Percentiles rank a stretch among this genome's conserved stretches.
Conservation (phyloP, 1,139 yeast species). For the Scheffersomyces segobiensis region DNA sequence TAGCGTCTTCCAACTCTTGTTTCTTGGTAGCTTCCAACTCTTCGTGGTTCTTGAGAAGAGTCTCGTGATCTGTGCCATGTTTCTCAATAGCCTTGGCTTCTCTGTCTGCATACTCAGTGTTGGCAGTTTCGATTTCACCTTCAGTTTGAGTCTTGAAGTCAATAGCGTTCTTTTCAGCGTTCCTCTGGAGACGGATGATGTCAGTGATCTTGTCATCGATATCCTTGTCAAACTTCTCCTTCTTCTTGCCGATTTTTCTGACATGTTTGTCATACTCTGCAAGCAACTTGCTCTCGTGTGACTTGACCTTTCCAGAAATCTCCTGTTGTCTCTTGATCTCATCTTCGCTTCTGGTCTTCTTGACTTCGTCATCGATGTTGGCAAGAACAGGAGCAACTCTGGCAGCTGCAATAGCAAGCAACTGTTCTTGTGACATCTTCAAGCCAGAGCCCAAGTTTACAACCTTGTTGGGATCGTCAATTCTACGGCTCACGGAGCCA, state of each 20-base stretch:
- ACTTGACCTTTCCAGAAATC: conserved; percentile 36
- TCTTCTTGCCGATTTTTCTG: conserved; percentile 40
- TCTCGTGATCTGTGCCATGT: conserved; percentile 48
- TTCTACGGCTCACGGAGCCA: conserved; percentile 43
- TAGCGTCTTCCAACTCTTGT: conserved; percentile 51
- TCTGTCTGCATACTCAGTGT: conserved; percentile 44
- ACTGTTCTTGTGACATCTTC: conserved; percentile 54
- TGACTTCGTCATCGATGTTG: conserved; percentile 52
- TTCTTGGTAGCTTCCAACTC: conserved; percentile 50
- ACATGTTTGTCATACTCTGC: conserved; percentile 44
- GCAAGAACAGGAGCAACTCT: conserved; percentile 58
- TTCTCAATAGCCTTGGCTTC: conserved; percentile 49
- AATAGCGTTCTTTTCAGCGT: conserved; percentile 33
- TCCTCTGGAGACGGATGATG: conserved; percentile 29
- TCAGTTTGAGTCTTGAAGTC: conserved; percentile 41
- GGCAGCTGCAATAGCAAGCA: conserved; percentile 55
- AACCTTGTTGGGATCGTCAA: conserved; percentile 53
- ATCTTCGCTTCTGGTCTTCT: conserved; percentile 48
- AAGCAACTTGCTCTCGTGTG: conserved; percentile 47
- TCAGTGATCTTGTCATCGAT: conserved; percentile 38
- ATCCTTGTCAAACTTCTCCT: conserved; percentile 40
- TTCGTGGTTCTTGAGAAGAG: conserved; percentile 44
- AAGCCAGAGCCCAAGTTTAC: conserved; percentile 58
- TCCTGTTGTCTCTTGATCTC: conserved; percentile 45
- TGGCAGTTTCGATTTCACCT: conserved; percentile 47